Conservation (phyloP, 1,284 basidiomycete species). For the Pseudozyma flocculosa region DNA sequence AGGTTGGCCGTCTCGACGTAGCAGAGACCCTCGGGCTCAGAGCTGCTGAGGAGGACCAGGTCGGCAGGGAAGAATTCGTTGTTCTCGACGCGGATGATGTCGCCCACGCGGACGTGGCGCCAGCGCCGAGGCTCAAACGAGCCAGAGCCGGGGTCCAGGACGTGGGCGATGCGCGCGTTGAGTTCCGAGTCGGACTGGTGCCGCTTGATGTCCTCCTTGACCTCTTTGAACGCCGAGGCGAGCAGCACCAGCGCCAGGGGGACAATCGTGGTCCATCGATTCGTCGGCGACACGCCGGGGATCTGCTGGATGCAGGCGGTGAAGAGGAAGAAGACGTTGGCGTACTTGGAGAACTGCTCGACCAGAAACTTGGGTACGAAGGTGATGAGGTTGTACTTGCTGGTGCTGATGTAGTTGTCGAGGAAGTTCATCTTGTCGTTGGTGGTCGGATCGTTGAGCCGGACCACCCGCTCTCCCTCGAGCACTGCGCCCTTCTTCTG, state of each 20-base stretch:
- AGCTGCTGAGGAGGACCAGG: constrained; percentile 80
- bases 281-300: constrained; percentile 94
- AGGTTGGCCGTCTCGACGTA: constrained; percentile 98
- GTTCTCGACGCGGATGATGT: constrained; percentile 84
- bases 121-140: constrained; percentile 78
- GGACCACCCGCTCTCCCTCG: constrained; percentile 45
- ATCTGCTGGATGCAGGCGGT: constrained; percentile 98
- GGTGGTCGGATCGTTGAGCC: constrained; percentile 49
- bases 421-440: constrained; percentile 48
- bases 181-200: constrained; percentile 92
- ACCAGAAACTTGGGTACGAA: constrained; percentile 89
- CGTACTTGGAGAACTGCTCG: constrained; percentile 98
- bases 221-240: constrained; percentile 94
- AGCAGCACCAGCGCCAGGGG: constrained; percentile 86
- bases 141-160: constrained; percentile 67
- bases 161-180: constrained; percentile 79
- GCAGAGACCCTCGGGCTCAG: constrained; percentile 93
- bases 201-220: constrained; percentile 94
- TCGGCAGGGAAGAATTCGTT: constrained; percentile 97
- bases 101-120: constrained; percentile 86
- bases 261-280: constrained; percentile 89
- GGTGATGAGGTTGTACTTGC: constrained; percentile 87
- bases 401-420: constrained; percentile 84
- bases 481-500: constrained; percentile 27
- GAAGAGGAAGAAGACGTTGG: constrained; percentile 98